Percentiles rank a stretch among this genome's conserved stretches.
Conservation (phyloP, 129 eudicot genomes). For the Flaveria linearis region DNA sequence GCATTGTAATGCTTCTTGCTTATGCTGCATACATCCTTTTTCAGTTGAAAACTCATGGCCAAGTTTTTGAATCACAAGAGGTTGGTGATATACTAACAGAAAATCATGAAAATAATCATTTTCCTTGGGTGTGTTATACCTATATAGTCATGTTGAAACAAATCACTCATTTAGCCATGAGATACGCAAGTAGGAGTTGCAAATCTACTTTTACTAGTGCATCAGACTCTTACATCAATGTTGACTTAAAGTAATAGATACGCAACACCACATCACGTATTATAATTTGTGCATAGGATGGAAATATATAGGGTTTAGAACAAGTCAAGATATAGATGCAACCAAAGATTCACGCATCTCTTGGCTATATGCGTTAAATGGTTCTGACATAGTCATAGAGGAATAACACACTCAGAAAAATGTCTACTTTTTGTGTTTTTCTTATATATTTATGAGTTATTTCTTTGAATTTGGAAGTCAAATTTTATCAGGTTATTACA, state of each 20-base stretch:
- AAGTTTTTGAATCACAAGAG: constrained; percentile 61
- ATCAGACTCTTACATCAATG: neutral
- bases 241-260: neutral
- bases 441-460: too few species aligned
- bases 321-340: neutral
- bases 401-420: neutral
- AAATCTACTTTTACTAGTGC: neutral
- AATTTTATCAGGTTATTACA: neutral
- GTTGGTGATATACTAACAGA: constrained; percentile 31
- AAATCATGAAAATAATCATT: constrained; percentile 2
- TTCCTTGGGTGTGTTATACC: neutral
- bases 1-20: constrained; percentile 72
- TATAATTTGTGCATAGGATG: too few species aligned
- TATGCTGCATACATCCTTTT: constrained; percentile 68
- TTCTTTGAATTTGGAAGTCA: neutral
- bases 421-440: neutral
- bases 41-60: constrained; percentile 77
- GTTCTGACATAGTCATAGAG: neutral
- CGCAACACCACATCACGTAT: too few species aligned
- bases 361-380: neutral
- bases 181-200: neutral
- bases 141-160: neutral
- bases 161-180: neutral
- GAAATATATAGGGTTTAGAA: too few species aligned
- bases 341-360: neutral